These are phyloP conservation scores for Paramyrothecium roridum DNA, from an alignment of 2,329 filamentous ascomycete genomes.

Conservation along the genomic window DNA sequence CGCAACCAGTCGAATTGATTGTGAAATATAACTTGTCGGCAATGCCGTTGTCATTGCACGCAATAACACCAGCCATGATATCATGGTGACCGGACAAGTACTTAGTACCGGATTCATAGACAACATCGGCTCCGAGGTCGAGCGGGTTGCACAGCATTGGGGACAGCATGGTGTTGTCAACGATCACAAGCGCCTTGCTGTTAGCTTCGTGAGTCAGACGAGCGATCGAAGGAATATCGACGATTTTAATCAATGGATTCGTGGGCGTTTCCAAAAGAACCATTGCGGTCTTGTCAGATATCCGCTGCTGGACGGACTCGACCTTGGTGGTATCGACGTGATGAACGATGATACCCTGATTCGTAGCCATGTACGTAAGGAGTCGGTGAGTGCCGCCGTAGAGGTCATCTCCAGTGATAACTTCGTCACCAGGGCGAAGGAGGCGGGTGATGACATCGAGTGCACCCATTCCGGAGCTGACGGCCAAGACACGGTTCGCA, in stretches of 20 bases:
- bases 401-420: conserved; percentile 93
- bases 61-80: conserved; percentile 96
- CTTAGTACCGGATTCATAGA: conserved; percentile 97
- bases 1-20: conserved; percentile 95
- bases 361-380: conserved; percentile 84
- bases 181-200: conserved; percentile 75
- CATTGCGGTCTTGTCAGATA: conserved; percentile 86
- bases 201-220: conserved; percentile 73
- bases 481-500: conserved; percentile 83
- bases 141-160: conserved; percentile 92
- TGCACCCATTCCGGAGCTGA: conserved; percentile 96
- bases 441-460: conserved; percentile 93
- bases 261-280: conserved; percentile 94
- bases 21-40: conserved; percentile 93
- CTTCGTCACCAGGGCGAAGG: conserved; percentile 89
- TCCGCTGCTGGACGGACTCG: conserved; percentile 63
- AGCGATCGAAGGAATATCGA: conserved; percentile 82
- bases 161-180: conserved; percentile 99
- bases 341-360: conserved; percentile 89
- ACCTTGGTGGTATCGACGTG: conserved; percentile 91
- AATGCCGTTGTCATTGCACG: conserved; percentile 76
- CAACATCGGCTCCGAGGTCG: conserved; percentile 90
- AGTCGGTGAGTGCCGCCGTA: conserved; percentile 95
- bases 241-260: conserved; percentile 97
- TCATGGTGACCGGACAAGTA: conserved; percentile 98